Conservation (phyloP, 306 rosid species). For the Medicago lupulina region DNA sequence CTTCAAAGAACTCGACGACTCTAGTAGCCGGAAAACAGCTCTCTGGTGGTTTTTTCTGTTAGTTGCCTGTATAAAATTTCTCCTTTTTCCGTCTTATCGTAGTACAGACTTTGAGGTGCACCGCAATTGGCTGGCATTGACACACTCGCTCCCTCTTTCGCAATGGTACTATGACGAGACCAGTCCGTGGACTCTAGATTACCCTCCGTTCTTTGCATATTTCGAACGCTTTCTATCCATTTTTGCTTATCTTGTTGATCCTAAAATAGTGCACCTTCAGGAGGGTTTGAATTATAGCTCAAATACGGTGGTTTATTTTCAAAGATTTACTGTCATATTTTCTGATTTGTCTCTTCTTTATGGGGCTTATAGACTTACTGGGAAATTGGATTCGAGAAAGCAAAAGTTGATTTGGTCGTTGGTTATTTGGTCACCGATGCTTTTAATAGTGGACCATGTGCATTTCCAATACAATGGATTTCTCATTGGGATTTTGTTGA, state of each 20-base stretch:
- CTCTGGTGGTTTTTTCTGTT: conserved; percentile 72
- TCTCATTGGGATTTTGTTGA: conserved; percentile 83
- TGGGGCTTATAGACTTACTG: conserved; percentile 66
- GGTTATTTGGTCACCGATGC: conserved; percentile 92
- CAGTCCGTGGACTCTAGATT: conserved; percentile 94
- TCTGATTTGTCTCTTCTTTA: conserved; percentile 77
- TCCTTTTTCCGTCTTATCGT: conserved; percentile 75
- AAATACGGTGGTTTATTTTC: conserved; percentile 64
- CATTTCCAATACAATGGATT: conserved; percentile 96
- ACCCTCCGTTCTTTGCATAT: conserved; percentile 85
- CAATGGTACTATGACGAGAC: conserved; percentile 85
- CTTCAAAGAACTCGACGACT: conserved; percentile 29
- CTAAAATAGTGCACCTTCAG: conserved; percentile 69
- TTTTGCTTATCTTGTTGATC: conserved; percentile 70
- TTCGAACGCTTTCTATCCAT: conserved; percentile 70
- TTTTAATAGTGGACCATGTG: conserved; percentile 83
- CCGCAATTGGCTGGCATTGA: conserved; percentile 82
- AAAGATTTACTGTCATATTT: conserved; percentile 64
- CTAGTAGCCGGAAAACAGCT: conserved; percentile 28
- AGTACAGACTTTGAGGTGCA: conserved; percentile 96
- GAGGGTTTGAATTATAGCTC: conserved; percentile 71
- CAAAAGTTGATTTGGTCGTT: conserved; percentile 65
- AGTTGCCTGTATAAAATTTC: conserved; percentile 72
- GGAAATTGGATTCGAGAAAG: conserved; percentile 58
- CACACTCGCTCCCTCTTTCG: conserved; percentile 87